Percentiles rank a stretch among this genome's conserved stretches.
phyloP scores from a whole-genome alignment of 2,329 filamentous ascomycete genomes.

The Ascochyta clinopodiicola region DNA sequence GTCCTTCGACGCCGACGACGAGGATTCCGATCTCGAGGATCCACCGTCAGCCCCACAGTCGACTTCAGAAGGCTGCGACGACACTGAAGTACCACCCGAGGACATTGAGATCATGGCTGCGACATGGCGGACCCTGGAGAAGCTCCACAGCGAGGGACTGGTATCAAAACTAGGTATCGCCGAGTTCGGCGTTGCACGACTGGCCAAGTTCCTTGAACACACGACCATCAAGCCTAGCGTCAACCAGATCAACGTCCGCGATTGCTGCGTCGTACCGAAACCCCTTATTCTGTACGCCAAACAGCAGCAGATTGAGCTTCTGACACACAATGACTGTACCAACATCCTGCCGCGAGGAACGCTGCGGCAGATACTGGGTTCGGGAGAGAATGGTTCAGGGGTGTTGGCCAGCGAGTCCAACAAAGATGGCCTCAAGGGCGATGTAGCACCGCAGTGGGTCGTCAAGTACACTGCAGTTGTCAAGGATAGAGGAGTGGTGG shows the following conservation, averaged over 20 bases:
- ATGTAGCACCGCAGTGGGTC: conserved; percentile 90
- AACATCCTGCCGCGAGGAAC: conserved; percentile 89
- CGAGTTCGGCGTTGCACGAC: conserved; percentile 86
- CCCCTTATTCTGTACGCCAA: conserved; percentile 86
- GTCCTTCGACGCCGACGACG: conserved; percentile 90
- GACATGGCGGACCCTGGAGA: conserved; percentile 73
- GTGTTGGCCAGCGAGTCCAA: conserved; percentile 69
- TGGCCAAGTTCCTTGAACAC: conserved; percentile 76
- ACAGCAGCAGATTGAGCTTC: conserved; percentile 79
- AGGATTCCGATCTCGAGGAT: conserved; percentile 72
- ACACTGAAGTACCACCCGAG: conserved; percentile 53
- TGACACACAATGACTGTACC: conserved; percentile 93
- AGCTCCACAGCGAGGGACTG: conserved; percentile 71
- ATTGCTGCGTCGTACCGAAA: conserved; percentile 95
- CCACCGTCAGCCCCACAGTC: conserved; percentile 30
- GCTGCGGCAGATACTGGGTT: conserved; percentile 80
- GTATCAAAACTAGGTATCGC: conserved; percentile 82
- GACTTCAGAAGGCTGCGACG: conserved; percentile 46
- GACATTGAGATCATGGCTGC: conserved; percentile 70
- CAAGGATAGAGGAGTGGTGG: conserved; percentile 90
- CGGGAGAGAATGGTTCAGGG: conserved; percentile 73
- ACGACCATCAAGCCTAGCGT: conserved; percentile 78
- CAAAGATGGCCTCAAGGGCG: conserved; percentile 70
- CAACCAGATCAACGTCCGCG: conserved; percentile 93
- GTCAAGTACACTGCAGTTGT: conserved; percentile 97